Evolutionary conservation across 2,329 filamentous ascomycete genomes (phyloP), one percentile per base, ranked within the genome.

Genomic region (Pyrenochaeta sp.): DNA sequence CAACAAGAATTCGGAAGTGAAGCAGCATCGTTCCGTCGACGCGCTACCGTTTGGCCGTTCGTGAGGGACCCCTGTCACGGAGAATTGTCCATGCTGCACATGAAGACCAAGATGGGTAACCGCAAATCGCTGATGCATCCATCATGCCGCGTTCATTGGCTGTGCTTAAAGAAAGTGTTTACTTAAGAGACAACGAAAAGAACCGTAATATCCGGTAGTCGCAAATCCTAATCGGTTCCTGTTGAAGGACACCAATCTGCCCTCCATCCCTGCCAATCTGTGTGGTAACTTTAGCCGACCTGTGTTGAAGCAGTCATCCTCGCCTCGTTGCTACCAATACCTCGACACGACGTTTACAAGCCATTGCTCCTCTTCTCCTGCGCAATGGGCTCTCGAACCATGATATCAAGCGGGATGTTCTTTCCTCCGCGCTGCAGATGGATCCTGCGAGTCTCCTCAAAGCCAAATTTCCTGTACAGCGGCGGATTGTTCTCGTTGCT

Each of bases 381-480:
- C 14, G 13, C 31, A 7, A 51, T 53, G 6, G 88, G 87, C 76
- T 91, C 87, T 48, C 89, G 80, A 38, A 93, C 86, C 89, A 95
- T 95, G 72, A 91, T 87, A 64, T 88, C 87, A 68, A 93, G 74
- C 44, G 77, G 77, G 35, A 92, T 80, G 19, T 86, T 81, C 51
- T 57, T 58, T 47, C 79, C 75, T 7, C 77, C 82, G 35, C 85
- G 75, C 61, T 79, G 74, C 59, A 92, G 74, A 63, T 80, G 77
- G 55, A 93, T 81, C 58, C 84, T 80, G 60, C 80, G 80, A 63
- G 78, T 79, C 55, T 81, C 69, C 65, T 84, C 80, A 68, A 93
- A 95, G 20, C 88, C 89, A 69, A 89, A 85, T 69, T 85, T 87
- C 54, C 80, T 74, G 69, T 94, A 95, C 69, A 91, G 90, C 22